A percentile compares a stretch with the other conserved stretches of the same genome.
Conservation (phyloP, 441 rosid species). For the Raphanus hybrid region DNA sequence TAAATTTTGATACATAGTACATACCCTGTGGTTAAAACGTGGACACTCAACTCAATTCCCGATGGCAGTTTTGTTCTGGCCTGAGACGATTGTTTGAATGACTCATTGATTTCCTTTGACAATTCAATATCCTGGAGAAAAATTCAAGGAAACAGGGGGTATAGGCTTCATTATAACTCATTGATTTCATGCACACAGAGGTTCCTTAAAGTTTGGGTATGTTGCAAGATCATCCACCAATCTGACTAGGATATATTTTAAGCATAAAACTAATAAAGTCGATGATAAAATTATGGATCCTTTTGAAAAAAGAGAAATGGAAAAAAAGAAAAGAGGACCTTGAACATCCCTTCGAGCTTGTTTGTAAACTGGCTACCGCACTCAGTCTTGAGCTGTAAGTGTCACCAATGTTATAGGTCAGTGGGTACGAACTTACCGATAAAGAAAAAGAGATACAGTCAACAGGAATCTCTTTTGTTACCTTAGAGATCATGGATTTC, state of each 20-base stretch:
- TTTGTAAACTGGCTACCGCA: slow-evolving; percentile 99
- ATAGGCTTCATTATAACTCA: neutral
- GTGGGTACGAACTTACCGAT: slow-evolving; percentile 24
- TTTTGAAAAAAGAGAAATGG: slow-evolving; percentile 8
- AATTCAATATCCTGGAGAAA: slow-evolving; percentile 88
- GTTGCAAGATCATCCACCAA: neutral
- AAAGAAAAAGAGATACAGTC: slow-evolving; percentile 30
- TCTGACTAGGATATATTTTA: neutral
- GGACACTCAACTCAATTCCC: slow-evolving; percentile 99
- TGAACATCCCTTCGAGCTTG: slow-evolving; percentile 99
- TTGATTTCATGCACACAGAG: neutral
- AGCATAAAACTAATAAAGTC: neutral
- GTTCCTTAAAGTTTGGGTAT: neutral
- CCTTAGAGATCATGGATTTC: slow-evolving; percentile 99
- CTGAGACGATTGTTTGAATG: slow-evolving; percentile 97
- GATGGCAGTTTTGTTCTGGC: slow-evolving; percentile 98
- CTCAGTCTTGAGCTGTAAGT: slow-evolving; percentile 93
- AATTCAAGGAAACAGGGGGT: slow-evolving; percentile 3
- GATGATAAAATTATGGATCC: neutral
- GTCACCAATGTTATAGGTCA: slow-evolving; percentile 28
- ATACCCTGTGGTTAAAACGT: slow-evolving; percentile 97
- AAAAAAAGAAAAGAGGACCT: slow-evolving; percentile 57
- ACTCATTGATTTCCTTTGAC: slow-evolving; percentile 99
- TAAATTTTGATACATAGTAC: slow-evolving; percentile 31
- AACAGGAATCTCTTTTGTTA: slow-evolving; percentile 77